Evolutionary conservation across 2,329 filamentous ascomycete species (phyloP), one percentile per base, ranked within the genome.

Genomic region (Claviceps sp.): DNA sequence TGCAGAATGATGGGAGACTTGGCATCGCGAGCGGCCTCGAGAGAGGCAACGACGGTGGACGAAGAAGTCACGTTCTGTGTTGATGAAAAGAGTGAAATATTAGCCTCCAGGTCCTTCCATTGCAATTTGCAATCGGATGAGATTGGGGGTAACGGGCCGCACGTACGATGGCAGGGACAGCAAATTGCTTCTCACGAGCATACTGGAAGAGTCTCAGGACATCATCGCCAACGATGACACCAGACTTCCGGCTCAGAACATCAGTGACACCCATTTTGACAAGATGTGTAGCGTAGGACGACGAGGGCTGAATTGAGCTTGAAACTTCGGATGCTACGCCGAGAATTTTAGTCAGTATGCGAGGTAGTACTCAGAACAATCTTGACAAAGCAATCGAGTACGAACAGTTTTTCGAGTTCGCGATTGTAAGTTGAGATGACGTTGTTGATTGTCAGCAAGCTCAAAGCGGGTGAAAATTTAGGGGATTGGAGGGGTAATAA

Each of bases 1-100:
- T 97, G 93, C 61, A 97, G 82, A 72, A 96, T 86, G 73, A 96
- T 84, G 63, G 93, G 93, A 56, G 87, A 79, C 72, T 95, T 95
- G 68, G 82, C 77, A 72, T 97, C 90, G 64, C 89, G 85, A 62
- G 93, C 93, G 68, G 93, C 93, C 80, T 98, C 93, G 62, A 98
- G 89, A 52, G 88, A 75, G 63, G 89, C 83, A 60, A 96, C 85
- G 57, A 68, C 69, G 50, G 74, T 77, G 57, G 89, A 95, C 56
- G 87, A 95, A 43, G 89, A 95, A 62, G 91, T 97, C 66, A 95
- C 87, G 74, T 97, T 96, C 68, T 70, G 39, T 34, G 30, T 34
- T 34, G 30, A 34, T 34, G 10, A 4, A 34, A 34, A 34, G 30
- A 11, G 30, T 11, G 30, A 11, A 34, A 34, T 34, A 11, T 34